Evolutionary conservation across 306 rosid species (phyloP), one percentile per base, ranked within the genome.

Genomic region (Lupinus albus): DNA sequence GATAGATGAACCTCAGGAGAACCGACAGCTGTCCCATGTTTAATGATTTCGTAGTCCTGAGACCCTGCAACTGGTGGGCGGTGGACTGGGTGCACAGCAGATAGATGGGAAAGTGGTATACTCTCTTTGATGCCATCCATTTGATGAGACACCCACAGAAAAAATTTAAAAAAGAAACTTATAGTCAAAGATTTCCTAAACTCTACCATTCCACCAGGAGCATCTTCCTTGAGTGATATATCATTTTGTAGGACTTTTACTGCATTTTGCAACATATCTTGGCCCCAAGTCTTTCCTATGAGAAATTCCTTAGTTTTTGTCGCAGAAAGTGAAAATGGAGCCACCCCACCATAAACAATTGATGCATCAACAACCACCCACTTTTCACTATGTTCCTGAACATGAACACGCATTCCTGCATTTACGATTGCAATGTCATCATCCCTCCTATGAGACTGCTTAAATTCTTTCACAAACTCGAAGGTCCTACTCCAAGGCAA

Each of bases 171-270:
- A 76, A 89, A 93, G 84, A 89, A 93, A 82, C 97, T 85, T 25
- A 80, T 53, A 17, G 83, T 88, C 81, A 93, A 76, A 73, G 98
- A 88, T 71, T 79, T 88, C 48, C 97, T 84, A 59, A 89, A 93
- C 82, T 89, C 98, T 68, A 93, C 88, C 98, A 93, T 93, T 68
- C 97, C 98, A 61, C 96, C 98, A 2, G 98, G 98, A 71, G 98
- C 97, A 54, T 82, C 63, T 49, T 83, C 94, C 66, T 82, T 84
- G 20, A 93, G 84, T 58, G 64, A 61, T 47, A 89, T 59, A 77
- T 89, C 97, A 47, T 75, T 69, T 49, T 79, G 91, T 25, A 89
- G 70, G 51, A 86, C 76, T 77, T 83, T 57, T 63, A 93, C 68
- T 75, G 94, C 82, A 77, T 69, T 85, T 75, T 83, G 86, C 58